Percentiles rank a stretch among this genome's conserved stretches.
Conservation (phyloP, 129 eudicot genomes). For the Saussurea involucrata region DNA sequence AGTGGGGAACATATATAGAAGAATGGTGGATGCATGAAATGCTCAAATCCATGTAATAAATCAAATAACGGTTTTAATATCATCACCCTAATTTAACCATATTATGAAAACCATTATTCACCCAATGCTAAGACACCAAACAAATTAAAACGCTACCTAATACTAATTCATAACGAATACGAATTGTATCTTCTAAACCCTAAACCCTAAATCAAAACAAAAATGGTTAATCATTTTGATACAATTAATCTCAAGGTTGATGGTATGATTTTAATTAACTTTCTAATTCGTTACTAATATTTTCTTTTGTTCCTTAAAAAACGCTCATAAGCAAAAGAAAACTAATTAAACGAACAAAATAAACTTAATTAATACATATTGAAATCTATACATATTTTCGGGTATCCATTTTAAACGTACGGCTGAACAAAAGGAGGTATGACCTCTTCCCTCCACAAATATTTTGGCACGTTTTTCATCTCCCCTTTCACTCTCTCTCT, state of each 20-base stretch:
- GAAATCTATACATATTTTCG: neutral
- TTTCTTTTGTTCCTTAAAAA: neutral
- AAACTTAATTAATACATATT: neutral
- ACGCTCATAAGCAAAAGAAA: too few species aligned
- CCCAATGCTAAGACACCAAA: too few species aligned
- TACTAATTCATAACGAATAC: too few species aligned
- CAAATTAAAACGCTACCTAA: too few species aligned
- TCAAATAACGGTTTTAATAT: too few species aligned
- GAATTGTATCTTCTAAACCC: too few species aligned
- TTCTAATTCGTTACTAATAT: neutral
- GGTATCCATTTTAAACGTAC: neutral
- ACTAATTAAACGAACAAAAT: neutral
- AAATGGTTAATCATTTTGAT: neutral
- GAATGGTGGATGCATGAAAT: neutral
- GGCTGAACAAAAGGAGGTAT: slow-evolving; percentile 3
- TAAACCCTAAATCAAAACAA: neutral
- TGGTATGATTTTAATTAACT: neutral
- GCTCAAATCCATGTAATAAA: neutral
- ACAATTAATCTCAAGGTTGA: neutral
- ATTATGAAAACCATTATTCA: too few species aligned
- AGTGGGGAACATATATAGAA: neutral
- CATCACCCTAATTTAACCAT: too few species aligned
- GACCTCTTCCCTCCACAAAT: slow-evolving; percentile 42
- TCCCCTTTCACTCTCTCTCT: slow-evolving; percentile 13
- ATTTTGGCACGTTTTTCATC: slow-evolving; percentile 22